Base-by-base conservation (phyloP, 306 rosid genomes). In the Dryas octopetala region DNA sequence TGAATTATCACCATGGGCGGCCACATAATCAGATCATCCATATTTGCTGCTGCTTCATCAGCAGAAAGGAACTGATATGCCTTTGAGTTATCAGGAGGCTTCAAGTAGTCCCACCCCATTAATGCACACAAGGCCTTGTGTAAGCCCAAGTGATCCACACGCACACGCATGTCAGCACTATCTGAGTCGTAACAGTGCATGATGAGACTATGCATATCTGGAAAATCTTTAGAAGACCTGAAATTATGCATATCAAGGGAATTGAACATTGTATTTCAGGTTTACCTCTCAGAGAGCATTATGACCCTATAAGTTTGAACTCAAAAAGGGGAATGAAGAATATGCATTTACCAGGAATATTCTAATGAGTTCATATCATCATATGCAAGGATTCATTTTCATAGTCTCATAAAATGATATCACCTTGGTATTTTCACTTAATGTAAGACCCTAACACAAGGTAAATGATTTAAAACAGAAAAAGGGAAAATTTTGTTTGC, bases 1-100 rank as follows among this genome's bases (percentile, higher is more conserved):
- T 96, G 99, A 80, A 96, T 85, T 71, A 96, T 90, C 83, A 96
- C 99, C 90, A 90, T 48, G 79, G 99, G 99, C 48, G 99, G 99
- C 99, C 99, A 96, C 91, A 96, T 75, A 82, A 96, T 82, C 83
- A 96, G 89, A 87, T 96, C 99, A 78, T 92, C 97, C 85, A 74
- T 91, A 65, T 96, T 92, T 77, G 90, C 91, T 75, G 93, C 92
- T 86, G 97, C 99, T 88, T 90, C 98, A 60, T 89, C 92, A 78
- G 96, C 92, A 71, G 99, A 80, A 81, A 89, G 86, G 76, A 88
- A 85, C 80, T 83, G 90, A 87, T 96, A 96, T 0, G 92, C 83
- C 91, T 83, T 96, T 50, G 96, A 86, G 86, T 80, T 92, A 88
- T 96, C 98, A 50, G 99, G 98, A 73, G 97, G 83, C 89, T 80